Base-by-base conservation (phyloP, 495 filamentous ascomycete genomes). In the Talaromyces proteolyticus region DNA sequence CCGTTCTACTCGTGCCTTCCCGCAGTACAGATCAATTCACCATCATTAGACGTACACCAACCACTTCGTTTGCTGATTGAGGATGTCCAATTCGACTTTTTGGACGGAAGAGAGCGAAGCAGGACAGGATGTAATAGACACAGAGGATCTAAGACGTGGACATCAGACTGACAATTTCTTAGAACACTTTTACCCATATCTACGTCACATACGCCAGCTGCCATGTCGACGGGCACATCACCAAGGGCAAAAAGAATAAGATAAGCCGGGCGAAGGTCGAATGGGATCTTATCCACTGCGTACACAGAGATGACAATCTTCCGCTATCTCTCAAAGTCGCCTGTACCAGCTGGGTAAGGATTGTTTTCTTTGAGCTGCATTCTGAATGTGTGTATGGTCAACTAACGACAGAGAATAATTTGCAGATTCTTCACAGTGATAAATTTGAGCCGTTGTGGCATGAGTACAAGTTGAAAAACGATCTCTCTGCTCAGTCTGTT, bases 401-500 rank as follows among this genome's bases (percentile, higher is more conserved):
- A 6, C 3, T 19, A 18, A 26, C 14, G 14, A 4, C 4, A 8
- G 16, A 18, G 7, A 14, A 6, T 14, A 17, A 19, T 40, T 16
- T 38, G 10, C 26, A 61, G 58, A 53, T 61, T 16, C 52, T 61
- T 11, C 43, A 48, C 5, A 54, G 53, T 16, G 0, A 17, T n/a
- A 25, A 20, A 3, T 61, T 61, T 42, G 46, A 58, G 2, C 18
- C 47, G n/a, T 54, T 53, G 14, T 61, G 58, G 56, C 2, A 10
- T 0, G 26, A 37, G 7, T 39, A 34, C 20, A 34, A 25, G 21
- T 12, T 43, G 24, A 6, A 16, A 7, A 26, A 43, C 18, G 37
- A 14, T 7, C 40, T 51, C n/a, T 24, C 40, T 21, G 19, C 16
- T 6, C 29, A 43, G 22, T 51, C 49, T 6, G 10, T 51, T 14